A percentile compares a stretch with the other conserved stretches of the same genome.
Conservation (phyloP, 305 asterid species). For the Fraxinus xanthoxyloides region DNA sequence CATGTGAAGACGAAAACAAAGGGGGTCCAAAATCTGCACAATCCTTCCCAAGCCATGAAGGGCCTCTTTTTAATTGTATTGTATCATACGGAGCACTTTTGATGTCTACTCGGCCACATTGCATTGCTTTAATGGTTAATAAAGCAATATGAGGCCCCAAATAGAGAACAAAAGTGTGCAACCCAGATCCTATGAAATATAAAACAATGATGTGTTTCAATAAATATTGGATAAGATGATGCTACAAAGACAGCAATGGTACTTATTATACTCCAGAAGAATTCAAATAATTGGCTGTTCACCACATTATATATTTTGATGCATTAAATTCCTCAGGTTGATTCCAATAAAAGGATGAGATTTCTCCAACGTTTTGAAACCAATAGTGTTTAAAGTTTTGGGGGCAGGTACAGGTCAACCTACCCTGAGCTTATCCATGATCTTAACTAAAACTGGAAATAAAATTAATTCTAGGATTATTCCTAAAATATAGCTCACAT, state of each 20-base stretch:
- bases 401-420: background rate
- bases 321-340: background rate
- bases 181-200: slow-evolving; percentile 64
- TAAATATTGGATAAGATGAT: slow-evolving; percentile 7
- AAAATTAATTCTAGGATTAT: background rate
- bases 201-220: slow-evolving; percentile 1
- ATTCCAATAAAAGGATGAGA: background rate
- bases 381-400: background rate
- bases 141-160: slow-evolving; percentile 89
- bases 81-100: slow-evolving; percentile 90
- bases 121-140: slow-evolving; percentile 80
- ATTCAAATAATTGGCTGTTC: background rate
- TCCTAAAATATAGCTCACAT: background rate
- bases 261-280: background rate
- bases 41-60: slow-evolving; percentile 82
- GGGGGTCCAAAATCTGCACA: slow-evolving; percentile 74
- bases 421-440: background rate
- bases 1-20: slow-evolving; percentile 49
- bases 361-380: background rate
- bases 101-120: slow-evolving; percentile 86
- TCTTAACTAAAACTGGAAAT: background rate
- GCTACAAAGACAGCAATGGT: background rate
- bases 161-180: slow-evolving; percentile 92
- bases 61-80: slow-evolving; percentile 59
- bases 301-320: background rate